phyloP scores from a whole-genome alignment of 2,329 filamentous ascomycete genomes.

The Pyricularia grisea region DNA sequence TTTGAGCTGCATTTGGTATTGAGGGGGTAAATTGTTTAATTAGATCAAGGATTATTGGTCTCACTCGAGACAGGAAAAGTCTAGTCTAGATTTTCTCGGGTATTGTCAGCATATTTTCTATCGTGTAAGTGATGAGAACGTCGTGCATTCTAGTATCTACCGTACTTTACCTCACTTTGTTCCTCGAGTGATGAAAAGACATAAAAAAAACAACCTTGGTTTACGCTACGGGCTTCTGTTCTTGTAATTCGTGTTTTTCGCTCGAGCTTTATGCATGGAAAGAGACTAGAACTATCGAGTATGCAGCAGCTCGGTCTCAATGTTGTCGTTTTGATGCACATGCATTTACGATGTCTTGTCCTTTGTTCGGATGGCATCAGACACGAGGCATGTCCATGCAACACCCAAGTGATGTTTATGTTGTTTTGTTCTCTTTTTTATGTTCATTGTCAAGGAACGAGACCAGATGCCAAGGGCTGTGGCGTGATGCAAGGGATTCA shows the following conservation, averaged over 20 bases:
- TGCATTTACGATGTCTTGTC: background rate
- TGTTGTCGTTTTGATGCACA: background rate
- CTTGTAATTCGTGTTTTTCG: background rate
- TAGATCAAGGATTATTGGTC: background rate
- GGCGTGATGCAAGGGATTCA: background rate
- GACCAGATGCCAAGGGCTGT: background rate
- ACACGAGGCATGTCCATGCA: background rate
- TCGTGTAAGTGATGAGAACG: background rate
- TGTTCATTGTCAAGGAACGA: background rate
- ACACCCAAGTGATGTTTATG: background rate
- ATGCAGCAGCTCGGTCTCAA: background rate
- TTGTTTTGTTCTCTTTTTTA: too few species aligned
- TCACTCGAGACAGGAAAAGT: background rate
- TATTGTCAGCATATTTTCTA: background rate
- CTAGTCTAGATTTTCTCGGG: background rate
- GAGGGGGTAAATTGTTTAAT: background rate
- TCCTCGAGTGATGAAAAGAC: background rate
- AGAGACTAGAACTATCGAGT: background rate
- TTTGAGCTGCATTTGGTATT: background rate
- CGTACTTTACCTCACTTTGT: background rate
- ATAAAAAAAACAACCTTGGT: background rate
- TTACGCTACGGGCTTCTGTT: background rate
- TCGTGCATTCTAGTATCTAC: background rate
- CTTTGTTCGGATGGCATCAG: background rate
- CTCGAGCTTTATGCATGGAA: background rate